phyloP scores from a whole-genome alignment of 2,329 filamentous ascomycete genomes.

The Monilinia aucupariae region DNA sequence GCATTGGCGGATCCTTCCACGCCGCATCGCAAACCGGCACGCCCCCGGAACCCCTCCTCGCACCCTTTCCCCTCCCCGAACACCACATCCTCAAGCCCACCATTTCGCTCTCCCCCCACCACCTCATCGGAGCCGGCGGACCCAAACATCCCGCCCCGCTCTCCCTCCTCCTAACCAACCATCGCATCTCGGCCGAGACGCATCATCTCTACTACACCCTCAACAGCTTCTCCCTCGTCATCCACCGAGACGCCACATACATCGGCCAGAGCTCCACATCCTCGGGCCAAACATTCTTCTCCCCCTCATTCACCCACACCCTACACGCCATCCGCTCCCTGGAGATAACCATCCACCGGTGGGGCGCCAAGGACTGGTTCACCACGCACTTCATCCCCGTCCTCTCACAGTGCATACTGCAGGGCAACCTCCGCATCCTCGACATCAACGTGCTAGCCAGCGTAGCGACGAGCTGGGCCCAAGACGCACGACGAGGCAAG shows the following conservation, averaged over 20 bases:
- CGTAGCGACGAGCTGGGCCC: neutral
- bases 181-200: constrained; percentile 30
- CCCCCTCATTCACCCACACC: constrained; percentile 21
- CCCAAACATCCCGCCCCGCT: constrained; percentile 19
- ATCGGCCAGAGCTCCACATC: neutral
- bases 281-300: constrained; percentile 14
- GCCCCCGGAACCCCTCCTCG: neutral
- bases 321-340: constrained; percentile 24
- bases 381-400: constrained; percentile 22
- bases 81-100: neutral
- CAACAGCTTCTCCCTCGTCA: constrained; percentile 28
- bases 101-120: neutral
- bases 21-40: no score
- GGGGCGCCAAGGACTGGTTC: constrained; percentile 26
- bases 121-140: neutral
- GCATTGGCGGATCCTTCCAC: no score
- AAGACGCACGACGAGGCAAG: constrained; percentile 16
- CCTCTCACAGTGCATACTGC: constrained; percentile 29
- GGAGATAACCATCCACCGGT: constrained; percentile 22
- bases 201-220: constrained; percentile 28
- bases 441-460: constrained; percentile 18
- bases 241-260: constrained; percentile 14
- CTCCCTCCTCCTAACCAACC: constrained; percentile 27
- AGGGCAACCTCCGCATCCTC: constrained; percentile 28
- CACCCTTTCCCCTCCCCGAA: constrained; percentile 5